Base-by-base conservation (phyloP, 768 basidiomycete species). In the Amanita muscaria region DNA sequence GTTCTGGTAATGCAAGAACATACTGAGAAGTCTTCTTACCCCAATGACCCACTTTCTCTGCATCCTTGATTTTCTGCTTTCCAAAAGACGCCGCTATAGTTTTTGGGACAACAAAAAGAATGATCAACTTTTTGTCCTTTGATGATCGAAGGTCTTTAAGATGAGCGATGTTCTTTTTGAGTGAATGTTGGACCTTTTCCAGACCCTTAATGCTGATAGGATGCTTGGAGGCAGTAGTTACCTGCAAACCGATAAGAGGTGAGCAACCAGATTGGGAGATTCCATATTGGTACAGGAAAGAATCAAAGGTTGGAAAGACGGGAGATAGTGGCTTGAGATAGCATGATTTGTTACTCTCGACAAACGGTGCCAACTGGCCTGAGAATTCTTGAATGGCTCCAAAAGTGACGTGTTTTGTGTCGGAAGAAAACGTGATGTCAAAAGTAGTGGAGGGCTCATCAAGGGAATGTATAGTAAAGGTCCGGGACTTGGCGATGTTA, bases 51-150 rank as follows among this genome's bases (percentile, higher is more conserved):
- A 16, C 23, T 2, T n/a, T n/a, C n/a, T n/a, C n/a, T n/a, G n/a
- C n/a, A n/a, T 24, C n/a, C 27, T 1, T 31, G 24, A 41, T 30
- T 19, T 6, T 10, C 40, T 41, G 40, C 15, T 32, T 41, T 41
- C 4, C 40, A 30, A 41, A 30, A 30, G 9, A 16, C 18, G 3
- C 40, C 27, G 2, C 40, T 29, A 25, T 15, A 41, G 40, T 30
- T 10, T 25, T 18, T 15, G 40, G 40, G 15, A 41, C 40, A 31
- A 41, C 29, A 31, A 41, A 41, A 5, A 41, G 27, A 30, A 41
- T 31, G 19, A 41, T 41, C 40, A 30, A 16, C 15, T 41, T 41
- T 18, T 10, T 41, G 1, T 3, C 8, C 9, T 0, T 19, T 2
- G 2, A 16, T 27, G 40, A 29, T 41, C 30, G 40, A 41, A 41